Base-by-base conservation (phyloP, 306 rosid genomes). In the Quercus suber region DNA sequence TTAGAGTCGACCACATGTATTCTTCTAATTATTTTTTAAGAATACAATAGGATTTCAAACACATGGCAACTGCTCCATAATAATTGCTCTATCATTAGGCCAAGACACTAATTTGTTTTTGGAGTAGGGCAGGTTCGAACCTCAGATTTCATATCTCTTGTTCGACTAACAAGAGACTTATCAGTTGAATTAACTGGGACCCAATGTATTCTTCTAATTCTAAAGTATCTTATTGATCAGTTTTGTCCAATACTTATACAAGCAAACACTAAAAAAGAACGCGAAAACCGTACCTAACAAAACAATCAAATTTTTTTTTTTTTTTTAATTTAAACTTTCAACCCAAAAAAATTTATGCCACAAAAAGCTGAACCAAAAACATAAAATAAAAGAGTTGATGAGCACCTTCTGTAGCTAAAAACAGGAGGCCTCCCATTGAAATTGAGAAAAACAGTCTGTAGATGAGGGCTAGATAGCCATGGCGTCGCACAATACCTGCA, bases 391-490 rank as follows among this genome's bases (percentile, higher is more conserved):
- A 25, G 7, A 31, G 3, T 10, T 10, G 51, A 70, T 18, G 5
- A 58, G 13, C 52, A 91, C 98, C 98, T 93, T 79, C 56, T 82
- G 84, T 93, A 91, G 74, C 82, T 88, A 84, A 91, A 90, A 73
- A n/a, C 52, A 0, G 99, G 97, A 76, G 97, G 87, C 57, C 84
- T 85, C 7, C 96, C 97, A 57, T 87, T 78, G 83, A 91, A 81
- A 83, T 82, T 82, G 63, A 95, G 84, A 74, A 93, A 95, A 37
- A 76, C 82, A 35, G 98, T 95, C 87, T 95, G 98, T 31, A 95
- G 1, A 79, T 95, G 98, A 72, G 98, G 98, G 75, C 94, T 93
- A 0, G 92, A 84, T 20, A 93, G 92, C 99, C 99, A 93, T 5
- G 94, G 96, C 43, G 99, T 91, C 4, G 89, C 77, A 69, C 78